Base-by-base conservation (phyloP, 2,329 filamentous ascomycete species). In the Fusarium agapanthi region DNA sequence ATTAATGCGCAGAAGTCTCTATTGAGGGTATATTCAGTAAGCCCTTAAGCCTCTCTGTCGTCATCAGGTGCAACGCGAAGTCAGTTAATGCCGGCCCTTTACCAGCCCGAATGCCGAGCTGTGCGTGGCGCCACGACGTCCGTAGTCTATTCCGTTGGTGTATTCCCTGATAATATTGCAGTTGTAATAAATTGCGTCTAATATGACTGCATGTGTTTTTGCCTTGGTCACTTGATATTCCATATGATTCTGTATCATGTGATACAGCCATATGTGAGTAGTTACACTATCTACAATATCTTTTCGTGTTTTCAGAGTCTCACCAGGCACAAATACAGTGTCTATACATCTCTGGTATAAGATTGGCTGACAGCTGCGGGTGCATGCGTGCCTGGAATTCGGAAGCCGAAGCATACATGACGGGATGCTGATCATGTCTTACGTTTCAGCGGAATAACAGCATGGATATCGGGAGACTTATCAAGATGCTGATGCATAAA, bases 1-100 rank as follows among this genome's bases (percentile, higher is more conserved):
- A 1, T 22, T 0, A 12, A 4, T 2, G 3, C 6, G 0, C 8
- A 7, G 14, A 16, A 2, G 10, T 1, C 6, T 7, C 28, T 1
- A 5, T 5, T 48, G 40, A 57, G 13, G 24, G 20, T 24, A 50
- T 35, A 30, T 30, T 8, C 4, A 37, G 3, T n/a, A 48, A 15
- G 41, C 24, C 32, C 9, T 8, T 18, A 24, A 30, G 15, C 55
- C 41, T 24, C 20, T 20, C 2, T 10, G 24, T 57, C 40, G 54
- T 48, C n/a, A 50, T 57, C 12, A 22, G 41, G 41, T 58, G 32
- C 30, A 26, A 50, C 32, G 8, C 8, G 32, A 50, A 34, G 24
- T 22, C 6, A 6, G 15, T 37, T 4, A 6, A 24, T 14, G 22
- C 22, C 35, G 22, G 37, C 12, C 22, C 16, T 15, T 14, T 9